A percentile compares a stretch with the other conserved stretches of the same genome.
phyloP scores from a whole-genome alignment of 2,329 filamentous ascomycete species.

The Penicillium fuscoglaucum region DNA sequence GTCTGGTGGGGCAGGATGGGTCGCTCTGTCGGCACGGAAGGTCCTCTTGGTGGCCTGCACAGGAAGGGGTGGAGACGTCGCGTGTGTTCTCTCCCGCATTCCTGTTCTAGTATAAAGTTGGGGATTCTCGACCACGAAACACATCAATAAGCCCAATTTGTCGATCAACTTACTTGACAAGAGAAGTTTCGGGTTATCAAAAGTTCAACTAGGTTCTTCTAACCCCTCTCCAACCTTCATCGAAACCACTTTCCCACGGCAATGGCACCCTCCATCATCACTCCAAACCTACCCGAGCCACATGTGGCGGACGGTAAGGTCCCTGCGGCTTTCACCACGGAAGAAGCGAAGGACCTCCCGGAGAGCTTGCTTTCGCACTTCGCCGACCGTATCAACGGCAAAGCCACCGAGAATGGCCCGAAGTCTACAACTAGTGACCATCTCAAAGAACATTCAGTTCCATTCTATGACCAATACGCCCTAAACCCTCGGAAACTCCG shows the following conservation, averaged over 20 bases:
- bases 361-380: neutral
- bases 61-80: neutral
- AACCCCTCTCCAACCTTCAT: neutral
- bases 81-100: neutral
- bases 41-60: neutral
- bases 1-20: neutral
- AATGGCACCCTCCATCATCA: conserved; percentile 1
- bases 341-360: neutral
- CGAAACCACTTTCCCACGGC: neutral
- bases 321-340: neutral
- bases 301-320: neutral
- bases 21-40: neutral
- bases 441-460: neutral
- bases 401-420: neutral
- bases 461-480: conserved; percentile 18
- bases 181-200: neutral
- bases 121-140: neutral
- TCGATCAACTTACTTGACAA: neutral
- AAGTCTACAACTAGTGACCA: neutral
- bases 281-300: neutral
- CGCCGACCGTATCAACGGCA: neutral
- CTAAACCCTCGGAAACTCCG: conserved; percentile 25
- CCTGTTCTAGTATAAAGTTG: neutral
- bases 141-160: neutral
- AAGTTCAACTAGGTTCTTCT: neutral